Percentiles rank a stretch among this genome's conserved stretches.
Conservation (phyloP, 306 rosid genomes). For the Aeschynomene evenia region DNA sequence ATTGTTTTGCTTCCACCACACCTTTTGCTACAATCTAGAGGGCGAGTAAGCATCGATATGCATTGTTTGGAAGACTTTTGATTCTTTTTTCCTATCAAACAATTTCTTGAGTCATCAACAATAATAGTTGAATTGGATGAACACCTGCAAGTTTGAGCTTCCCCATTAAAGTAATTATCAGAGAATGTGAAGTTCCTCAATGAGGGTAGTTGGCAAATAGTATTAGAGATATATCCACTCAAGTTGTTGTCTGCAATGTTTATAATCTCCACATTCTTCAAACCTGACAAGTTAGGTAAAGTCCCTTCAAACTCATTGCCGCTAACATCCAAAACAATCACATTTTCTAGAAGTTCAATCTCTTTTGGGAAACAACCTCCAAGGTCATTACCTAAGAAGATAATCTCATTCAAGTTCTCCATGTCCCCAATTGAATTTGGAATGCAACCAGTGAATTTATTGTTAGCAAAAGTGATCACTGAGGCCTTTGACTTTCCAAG, state of each 20-base stretch:
- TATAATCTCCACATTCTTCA: conserved; percentile 49
- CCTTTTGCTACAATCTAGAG: conserved; percentile 54
- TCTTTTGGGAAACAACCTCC: conserved; percentile 73
- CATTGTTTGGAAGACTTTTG: conserved; percentile 52
- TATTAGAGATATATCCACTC: conserved; percentile 49
- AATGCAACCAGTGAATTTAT: conserved; percentile 65
- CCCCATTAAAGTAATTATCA: conserved; percentile 56
- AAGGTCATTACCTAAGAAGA: conserved; percentile 51
- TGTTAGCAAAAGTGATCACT: conserved; percentile 58
- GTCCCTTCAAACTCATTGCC: conserved; percentile 51
- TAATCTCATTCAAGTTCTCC: conserved; percentile 56
- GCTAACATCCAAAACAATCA: conserved; percentile 48
- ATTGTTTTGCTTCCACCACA: conserved; percentile 32
- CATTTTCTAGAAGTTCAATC: conserved; percentile 42
- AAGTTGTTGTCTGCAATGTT: conserved; percentile 45
- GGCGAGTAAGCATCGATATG: conserved; percentile 36
- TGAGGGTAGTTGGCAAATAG: conserved; percentile 50
- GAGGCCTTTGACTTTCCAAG: conserved; percentile 60
- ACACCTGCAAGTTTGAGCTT: conserved; percentile 43
- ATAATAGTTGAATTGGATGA: background rate
- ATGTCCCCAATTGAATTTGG: conserved; percentile 57
- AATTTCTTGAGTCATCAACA: conserved; percentile 44
- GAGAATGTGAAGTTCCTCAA: conserved; percentile 53
- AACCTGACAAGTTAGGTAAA: conserved; percentile 40
- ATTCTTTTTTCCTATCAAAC: conserved; percentile 47